A percentile compares a stretch with the other conserved stretches of the same genome.
phyloP scores from a whole-genome alignment of 1,284 basidiomycete genomes.

The Microbotryum scabiosae region DNA sequence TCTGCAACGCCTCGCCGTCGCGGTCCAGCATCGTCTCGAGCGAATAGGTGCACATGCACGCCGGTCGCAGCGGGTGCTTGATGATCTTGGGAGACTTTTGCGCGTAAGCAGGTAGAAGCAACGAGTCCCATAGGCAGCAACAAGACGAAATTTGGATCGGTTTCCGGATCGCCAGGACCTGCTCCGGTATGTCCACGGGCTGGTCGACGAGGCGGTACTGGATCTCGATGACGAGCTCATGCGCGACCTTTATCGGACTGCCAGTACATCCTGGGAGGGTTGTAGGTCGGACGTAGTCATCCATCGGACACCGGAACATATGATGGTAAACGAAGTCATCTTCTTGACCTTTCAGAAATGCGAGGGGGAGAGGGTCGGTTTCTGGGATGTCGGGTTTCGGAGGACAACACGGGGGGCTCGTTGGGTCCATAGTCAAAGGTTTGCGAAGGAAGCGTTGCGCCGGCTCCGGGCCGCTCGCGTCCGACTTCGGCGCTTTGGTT shows the following conservation, averaged over 20 bases:
- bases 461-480: background rate
- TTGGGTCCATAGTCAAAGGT: background rate
- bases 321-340: conserved; percentile 1
- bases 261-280: conserved; percentile 12
- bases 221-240: conserved; percentile 16
- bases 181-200: background rate
- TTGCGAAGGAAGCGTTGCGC: background rate
- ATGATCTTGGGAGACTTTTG: background rate
- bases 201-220: conserved; percentile 6
- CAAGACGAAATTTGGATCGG: conserved; percentile 13
- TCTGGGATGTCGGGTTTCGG: background rate
- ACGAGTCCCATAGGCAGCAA: conserved; percentile 17
- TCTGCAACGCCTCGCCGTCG: conserved; percentile 12
- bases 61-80: background rate
- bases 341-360: background rate
- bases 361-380: conserved; percentile 14
- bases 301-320: conserved; percentile 17
- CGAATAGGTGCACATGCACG: conserved; percentile 17
- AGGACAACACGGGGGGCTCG: background rate
- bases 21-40: conserved; percentile 14
- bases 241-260: conserved; percentile 16
- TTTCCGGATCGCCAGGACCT: conserved; percentile 17
- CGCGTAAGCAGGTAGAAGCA: conserved; percentile 22
- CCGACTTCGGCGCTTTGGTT: background rate
- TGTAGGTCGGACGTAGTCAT: conserved; percentile 23